Base-by-base conservation (phyloP, 345 rosid species). In the Gossypioides kirkii region DNA sequence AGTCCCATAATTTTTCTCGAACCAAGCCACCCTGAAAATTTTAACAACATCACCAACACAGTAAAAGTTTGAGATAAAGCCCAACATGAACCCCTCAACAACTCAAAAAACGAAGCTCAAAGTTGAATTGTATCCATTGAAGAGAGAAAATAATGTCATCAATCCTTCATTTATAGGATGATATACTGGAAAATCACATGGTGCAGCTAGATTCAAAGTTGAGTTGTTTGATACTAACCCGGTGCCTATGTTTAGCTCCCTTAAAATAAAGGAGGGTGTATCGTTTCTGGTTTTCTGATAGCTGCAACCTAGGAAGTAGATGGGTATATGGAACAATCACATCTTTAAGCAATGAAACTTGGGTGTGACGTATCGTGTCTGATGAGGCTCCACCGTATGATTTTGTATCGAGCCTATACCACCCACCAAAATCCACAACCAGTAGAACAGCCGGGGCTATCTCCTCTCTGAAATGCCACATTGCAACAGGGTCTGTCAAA, bases 401-500 rank as follows among this genome's bases (percentile, higher is more conserved):
- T 70, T 89, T 91, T 0, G 90, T 83, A 83, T 95, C 99, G 59
- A 87, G 88, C 86, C 86, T 85, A 65, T 78, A 86, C 99, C 99
- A 95, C 54, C 98, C 98, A 69, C 99, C 97, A 77, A 95, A 95
- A 84, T 95, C 99, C 13, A 95, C 99, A 68, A 89, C 98, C n/a
- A 95, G 85, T 38, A 92, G 91, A 81, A 89, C 72, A 5, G 99
- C 92, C 0, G 89, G 86, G 13, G 97, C 94, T 76, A 91, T 88
- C 85, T 95, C 88, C 42, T 83, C 88, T 79, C 83, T 84, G 50
- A 92, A 89, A 82, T 92, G 99, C 99, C 99, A 92, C 97, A 92
- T 89, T 62, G 98, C 97, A 78, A 92, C 94, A 6, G 98, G 98
- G 98, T 95, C 99, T 95, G 99, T 90, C 91, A 95, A 90, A 91